These are phyloP conservation scores for Aureobasidium mangrovei DNA, from an alignment of 2,329 filamentous ascomycete species.

Conservation along the genomic window DNA sequence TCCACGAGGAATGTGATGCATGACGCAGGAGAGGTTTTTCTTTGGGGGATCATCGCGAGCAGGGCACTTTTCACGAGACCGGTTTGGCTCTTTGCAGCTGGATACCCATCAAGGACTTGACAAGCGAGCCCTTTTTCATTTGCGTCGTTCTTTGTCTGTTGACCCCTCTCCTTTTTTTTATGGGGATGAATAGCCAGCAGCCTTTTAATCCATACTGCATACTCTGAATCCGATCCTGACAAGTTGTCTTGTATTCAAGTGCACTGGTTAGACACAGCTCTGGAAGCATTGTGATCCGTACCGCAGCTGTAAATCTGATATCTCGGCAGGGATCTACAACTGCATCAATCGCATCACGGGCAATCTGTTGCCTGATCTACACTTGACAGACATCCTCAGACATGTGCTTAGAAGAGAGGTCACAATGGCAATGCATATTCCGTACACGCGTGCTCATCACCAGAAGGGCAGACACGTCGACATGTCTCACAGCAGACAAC, in stretches of 20 bases:
- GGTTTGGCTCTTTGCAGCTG: background rate
- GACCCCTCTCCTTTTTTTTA: background rate
- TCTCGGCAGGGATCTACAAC: too few relatives aligned
- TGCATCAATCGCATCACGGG: too few relatives aligned
- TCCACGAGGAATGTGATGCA: background rate
- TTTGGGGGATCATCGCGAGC: background rate
- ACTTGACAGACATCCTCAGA: too few relatives aligned
- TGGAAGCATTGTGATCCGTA: too few relatives aligned
- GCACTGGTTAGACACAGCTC: too few relatives aligned
- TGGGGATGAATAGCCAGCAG: background rate
- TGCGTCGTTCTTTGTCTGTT: background rate
- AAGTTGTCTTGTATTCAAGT: background rate
- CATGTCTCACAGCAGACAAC: too few relatives aligned
- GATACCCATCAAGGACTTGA: conserved; percentile 13
- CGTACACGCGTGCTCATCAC: too few relatives aligned
- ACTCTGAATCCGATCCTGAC: background rate
- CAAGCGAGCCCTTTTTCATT: background rate
- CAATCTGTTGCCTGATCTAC: too few relatives aligned
- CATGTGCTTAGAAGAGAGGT: too few relatives aligned
- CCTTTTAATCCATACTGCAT: background rate
- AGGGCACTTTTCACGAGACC: conserved; percentile 12
- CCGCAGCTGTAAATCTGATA: too few relatives aligned
- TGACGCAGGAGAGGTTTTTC: background rate
- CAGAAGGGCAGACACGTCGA: too few relatives aligned
- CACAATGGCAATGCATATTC: too few relatives aligned